phyloP scores from a whole-genome alignment of 192 early-diverging fungal species.

The Rhizoclosmatium globosum region DNA sequence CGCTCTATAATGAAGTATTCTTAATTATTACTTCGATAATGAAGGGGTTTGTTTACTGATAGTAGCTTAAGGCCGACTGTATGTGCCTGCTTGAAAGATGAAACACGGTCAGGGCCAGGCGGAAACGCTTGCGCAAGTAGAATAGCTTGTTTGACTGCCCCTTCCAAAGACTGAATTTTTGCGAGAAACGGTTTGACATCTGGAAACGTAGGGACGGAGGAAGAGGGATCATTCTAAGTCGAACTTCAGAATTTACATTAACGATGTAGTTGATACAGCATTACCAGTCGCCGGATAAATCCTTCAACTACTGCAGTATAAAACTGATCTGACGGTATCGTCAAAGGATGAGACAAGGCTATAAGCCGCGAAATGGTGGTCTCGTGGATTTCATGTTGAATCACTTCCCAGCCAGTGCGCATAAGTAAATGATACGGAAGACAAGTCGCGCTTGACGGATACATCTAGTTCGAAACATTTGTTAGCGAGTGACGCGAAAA shows the following conservation, averaged over 20 bases:
- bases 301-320: constrained; percentile 69
- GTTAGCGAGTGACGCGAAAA: background rate
- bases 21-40: background rate
- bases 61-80: background rate
- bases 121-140: constrained; percentile 65
- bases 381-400: constrained; percentile 62
- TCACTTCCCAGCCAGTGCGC: constrained; percentile 54
- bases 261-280: background rate
- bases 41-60: background rate
- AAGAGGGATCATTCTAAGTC: too few relatives aligned
- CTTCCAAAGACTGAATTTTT: constrained; percentile 59
- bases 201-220: constrained; percentile 29
- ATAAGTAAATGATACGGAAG: constrained; percentile 72
- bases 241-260: too few relatives aligned
- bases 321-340: constrained; percentile 66
- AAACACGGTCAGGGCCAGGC: constrained; percentile 67
- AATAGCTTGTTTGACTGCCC: constrained; percentile 57
- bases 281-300: constrained; percentile 28
- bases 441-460: constrained; percentile 50
- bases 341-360: constrained; percentile 62
- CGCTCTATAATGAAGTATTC: too few relatives aligned
- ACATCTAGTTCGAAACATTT: constrained; percentile 32
- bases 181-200: constrained; percentile 65
- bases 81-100: constrained; percentile 65
- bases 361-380: constrained; percentile 61